Evolutionary conservation across 169 alveolate species (phyloP).

Genomic region (Ichthyophthirius multifiliis): DNA sequence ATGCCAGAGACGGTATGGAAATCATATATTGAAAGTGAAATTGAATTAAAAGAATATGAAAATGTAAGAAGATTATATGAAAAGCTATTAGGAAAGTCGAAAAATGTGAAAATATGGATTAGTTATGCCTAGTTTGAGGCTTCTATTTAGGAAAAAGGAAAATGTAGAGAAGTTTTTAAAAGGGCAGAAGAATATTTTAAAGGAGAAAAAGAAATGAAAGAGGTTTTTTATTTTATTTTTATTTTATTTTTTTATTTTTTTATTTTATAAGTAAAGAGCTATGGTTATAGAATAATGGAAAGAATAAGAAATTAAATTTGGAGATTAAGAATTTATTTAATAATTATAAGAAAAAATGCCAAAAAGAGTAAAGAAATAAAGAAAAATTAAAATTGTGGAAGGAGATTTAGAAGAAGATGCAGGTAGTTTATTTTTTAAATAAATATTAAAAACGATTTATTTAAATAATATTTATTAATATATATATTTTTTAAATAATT

Average conservation of each 20-base stretch:
- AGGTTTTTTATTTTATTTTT: not conserved
- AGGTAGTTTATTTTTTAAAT: too few species aligned
- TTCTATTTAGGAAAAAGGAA: conserved; percentile 30
- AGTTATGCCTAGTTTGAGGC: conserved; percentile 69
- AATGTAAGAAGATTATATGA: conserved; percentile 88
- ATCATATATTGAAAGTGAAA: conserved; percentile 77
- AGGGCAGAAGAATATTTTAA: conserved; percentile 59
- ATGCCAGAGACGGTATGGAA: conserved; percentile 90
- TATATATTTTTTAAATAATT: conserved; percentile 26
- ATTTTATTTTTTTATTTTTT: not conserved
- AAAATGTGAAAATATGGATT: conserved; percentile 88
- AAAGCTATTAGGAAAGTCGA: conserved; percentile 89
- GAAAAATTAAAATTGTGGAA: conserved; percentile 59
- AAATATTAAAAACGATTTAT: too few species aligned
- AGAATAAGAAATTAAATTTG: conserved; percentile 54
- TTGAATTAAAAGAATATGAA: conserved; percentile 54
- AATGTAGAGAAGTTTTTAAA: conserved; percentile 48
- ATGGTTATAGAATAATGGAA: conserved; percentile 65
- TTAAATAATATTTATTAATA: not conserved
- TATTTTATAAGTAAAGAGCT: conserved; percentile 58
- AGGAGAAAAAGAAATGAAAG: conserved; percentile 34
- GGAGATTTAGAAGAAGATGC: conserved; percentile 65
- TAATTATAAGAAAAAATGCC: conserved; percentile 62
- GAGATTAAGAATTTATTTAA: conserved; percentile 51
- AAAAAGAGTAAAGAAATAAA: conserved; percentile 61